Evolutionary conservation across 2,329 filamentous ascomycete species (phyloP), one percentile per base, ranked within the genome.

Genomic region (Fusarium sterilihyphosum): DNA sequence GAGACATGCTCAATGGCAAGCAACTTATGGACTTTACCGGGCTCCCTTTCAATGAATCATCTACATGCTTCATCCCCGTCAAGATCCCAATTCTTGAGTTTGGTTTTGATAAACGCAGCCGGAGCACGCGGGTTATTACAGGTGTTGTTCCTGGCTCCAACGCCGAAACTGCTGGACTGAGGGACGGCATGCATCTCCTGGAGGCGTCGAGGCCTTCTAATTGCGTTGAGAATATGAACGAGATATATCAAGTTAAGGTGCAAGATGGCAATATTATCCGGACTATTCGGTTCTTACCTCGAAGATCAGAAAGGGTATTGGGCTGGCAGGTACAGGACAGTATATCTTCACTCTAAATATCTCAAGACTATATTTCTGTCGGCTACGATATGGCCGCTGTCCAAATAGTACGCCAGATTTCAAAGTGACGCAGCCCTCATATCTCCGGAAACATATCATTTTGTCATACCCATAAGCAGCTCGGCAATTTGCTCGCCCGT

Each of bases 361-460:
- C 2, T 20, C 37, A 4, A n/a, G 18, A 20, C 2, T 9, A 46
- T 10, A 20, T 7, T 14, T 22, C 6, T 10, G 13, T 22, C 13
- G 8, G 3, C 1, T 7, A 8, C 4, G 13, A 20, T 29, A 5
- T 47, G 18, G 6, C 18, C 4, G 3, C 2, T 8, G 6, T 29
- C 18, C 9, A 22, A 29, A 14, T 11, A 57, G 26, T 4, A 20
- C 17, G 4, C 0, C 14, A 1, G 4, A 26, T 8, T 16, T 8
- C 4, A 11, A 8, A 14, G 31, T 26, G n/a, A 22, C 17, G 2
- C 18, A 37, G 17, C 33, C 33, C 8, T 20, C 3, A 6, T 6
- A 26, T n/a, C 2, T 37, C 33, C n/a, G 2, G 33, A 22, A 12
- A 20, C 17, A 26, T 11, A 26, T 53, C 9, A 37, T 53, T 26